Conservation (phyloP, 495 filamentous ascomycete genomes). For the Penicillium ucsense region DNA sequence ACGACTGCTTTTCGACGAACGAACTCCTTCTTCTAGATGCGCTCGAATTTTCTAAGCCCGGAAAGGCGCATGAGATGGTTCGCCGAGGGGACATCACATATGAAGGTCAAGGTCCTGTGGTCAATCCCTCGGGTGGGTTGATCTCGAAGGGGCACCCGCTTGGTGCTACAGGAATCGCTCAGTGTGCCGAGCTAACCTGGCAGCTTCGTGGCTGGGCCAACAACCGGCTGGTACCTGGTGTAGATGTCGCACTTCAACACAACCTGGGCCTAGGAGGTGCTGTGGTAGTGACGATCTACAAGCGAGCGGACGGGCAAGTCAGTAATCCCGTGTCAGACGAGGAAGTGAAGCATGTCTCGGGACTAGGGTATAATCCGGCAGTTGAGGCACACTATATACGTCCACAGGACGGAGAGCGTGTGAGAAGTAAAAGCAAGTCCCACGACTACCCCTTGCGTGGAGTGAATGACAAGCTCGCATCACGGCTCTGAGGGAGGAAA, state of each 20-base stretch:
- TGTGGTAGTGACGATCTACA: conserved; percentile 71
- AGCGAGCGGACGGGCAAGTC: conserved; percentile 54
- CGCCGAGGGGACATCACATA: conserved; percentile 85
- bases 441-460: conserved; percentile 15
- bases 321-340: conserved; percentile 36
- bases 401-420: conserved; percentile 15
- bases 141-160: conserved; percentile 93
- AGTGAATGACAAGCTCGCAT: conserved; percentile 10
- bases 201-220: conserved; percentile 92
- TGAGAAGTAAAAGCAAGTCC: conserved; percentile 15
- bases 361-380: conserved; percentile 76
- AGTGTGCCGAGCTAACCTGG: conserved; percentile 92
- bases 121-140: conserved; percentile 86
- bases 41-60: conserved; percentile 61
- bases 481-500: conserved; percentile 7
- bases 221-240: conserved; percentile 61
- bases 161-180: conserved; percentile 82
- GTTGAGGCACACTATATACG: conserved; percentile 46
- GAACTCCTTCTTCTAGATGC: conserved; percentile 81
- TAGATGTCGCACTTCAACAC: conserved; percentile 66
- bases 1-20: conserved; percentile 93
- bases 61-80: conserved; percentile 87
- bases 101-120: conserved; percentile 60
- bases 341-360: conserved; percentile 43
- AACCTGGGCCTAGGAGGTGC: conserved; percentile 83